These are phyloP conservation scores for Gentiana straminea DNA, from an alignment of 257 asterid species.

Conservation along the genomic window DNA sequence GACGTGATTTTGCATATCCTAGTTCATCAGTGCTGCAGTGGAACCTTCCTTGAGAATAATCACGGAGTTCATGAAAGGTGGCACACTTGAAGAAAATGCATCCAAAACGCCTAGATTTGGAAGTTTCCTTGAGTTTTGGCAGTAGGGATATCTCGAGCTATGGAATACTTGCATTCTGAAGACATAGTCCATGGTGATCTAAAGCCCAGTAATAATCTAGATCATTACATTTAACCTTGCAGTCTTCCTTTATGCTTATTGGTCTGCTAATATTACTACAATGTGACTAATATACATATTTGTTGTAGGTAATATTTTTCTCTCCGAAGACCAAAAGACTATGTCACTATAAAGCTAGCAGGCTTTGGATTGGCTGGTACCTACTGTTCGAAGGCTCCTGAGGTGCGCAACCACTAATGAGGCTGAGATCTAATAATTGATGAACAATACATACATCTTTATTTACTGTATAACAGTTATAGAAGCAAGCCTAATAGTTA, in stretches of 20 bases:
- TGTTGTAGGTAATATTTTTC: constrained; percentile 47
- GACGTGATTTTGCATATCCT: constrained; percentile 14
- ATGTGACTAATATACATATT: neutral
- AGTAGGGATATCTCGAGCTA: constrained; percentile 44
- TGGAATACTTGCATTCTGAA: constrained; percentile 48
- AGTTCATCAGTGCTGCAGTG: constrained; percentile 49
- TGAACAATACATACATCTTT: neutral
- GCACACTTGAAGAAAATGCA: constrained; percentile 57
- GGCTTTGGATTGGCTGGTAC: constrained; percentile 65
- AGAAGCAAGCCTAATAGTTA: constrained; percentile 8
- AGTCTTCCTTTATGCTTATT: too few species aligned
- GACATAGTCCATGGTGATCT: constrained; percentile 57
- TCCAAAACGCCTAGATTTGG: constrained; percentile 39
- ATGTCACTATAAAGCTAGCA: constrained; percentile 33
- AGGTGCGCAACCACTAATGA: constrained; percentile 17
- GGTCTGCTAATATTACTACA: too few species aligned
- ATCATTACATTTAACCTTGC: neutral
- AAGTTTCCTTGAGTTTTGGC: constrained; percentile 38
- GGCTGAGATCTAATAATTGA: neutral
- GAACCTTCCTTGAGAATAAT: constrained; percentile 45
- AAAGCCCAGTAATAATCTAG: constrained; percentile 43
- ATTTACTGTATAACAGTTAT: too few species aligned
- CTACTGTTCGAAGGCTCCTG: constrained; percentile 76
- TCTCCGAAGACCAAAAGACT: constrained; percentile 36
- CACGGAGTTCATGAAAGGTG: constrained; percentile 56